Evolutionary conservation across 179 eudicot species (phyloP), one percentile per base, ranked within the genome.

Genomic region (Heliamphora pulchella): DNA sequence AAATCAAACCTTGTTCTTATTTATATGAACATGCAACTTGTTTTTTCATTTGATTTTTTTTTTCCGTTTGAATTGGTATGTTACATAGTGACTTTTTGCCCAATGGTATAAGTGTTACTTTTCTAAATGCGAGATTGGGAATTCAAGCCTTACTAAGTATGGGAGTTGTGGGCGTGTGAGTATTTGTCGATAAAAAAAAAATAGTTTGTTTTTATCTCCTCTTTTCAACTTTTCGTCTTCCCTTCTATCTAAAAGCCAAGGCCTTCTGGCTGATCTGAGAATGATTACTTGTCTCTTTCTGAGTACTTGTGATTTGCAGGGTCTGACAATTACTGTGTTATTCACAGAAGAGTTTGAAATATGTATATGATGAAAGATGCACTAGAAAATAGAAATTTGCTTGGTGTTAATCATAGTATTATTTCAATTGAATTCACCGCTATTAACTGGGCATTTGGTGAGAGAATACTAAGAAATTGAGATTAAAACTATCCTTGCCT

Each of bases 31-130:
- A 57, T 1, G 14, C 4, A 8, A 68, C 3, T 4, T 55, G 6
- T 22, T 51, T 55, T 64, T 46, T 57, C 53, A 62, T 14, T 15
- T 31, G 58, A 58, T 53, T 54, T 74, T 74, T 65, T 72, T 71
- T 68, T 39, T 75, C 17, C 54, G 8, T 55, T 73, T 39, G 31
- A 20, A 11, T 18, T 74, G 31, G 31, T 31, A 0, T 31, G 31
- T 31, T 31, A 31, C 31, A 31, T 0, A 31, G 31, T 31, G 31
- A 31, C 31, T 31, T 31, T 31, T 31, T 31, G 31, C 0, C 0
- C 31, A 31, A 31, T 31, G 31, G 31, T 31, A 31, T 31, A 31
- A 31, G 31, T 31, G 31, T 31, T 31, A 31, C 0, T 31, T 31
- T 31, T 31, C 0, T 31, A 31, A 31, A 31, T 31, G 31, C 0